Evolutionary conservation across 257 asterid genomes (phyloP).

Genomic region (Petunia axillaris): DNA sequence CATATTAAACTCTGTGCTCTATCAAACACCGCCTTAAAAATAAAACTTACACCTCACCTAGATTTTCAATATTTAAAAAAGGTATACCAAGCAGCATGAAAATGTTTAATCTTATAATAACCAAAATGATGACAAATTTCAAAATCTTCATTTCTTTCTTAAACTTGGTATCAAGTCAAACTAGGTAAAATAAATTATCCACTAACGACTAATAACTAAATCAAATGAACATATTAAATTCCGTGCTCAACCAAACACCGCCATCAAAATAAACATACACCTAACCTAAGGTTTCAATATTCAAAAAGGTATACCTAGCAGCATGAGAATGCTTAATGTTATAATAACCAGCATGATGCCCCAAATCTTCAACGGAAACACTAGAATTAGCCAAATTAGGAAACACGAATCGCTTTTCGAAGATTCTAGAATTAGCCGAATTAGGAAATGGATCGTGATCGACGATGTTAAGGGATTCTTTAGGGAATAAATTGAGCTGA

Average conservation of each 20-base stretch:
- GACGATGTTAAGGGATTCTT: conserved; percentile 54
- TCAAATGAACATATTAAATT: background rate
- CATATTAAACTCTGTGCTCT: no score
- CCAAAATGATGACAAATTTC: no score
- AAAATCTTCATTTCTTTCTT: no score
- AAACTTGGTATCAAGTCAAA: no score
- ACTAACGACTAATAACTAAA: background rate
- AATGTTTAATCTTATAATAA: no score
- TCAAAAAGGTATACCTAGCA: conserved; percentile 55
- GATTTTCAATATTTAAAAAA: no score
- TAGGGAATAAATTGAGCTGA: conserved; percentile 77
- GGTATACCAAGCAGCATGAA: no score
- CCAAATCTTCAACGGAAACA: conserved; percentile 61
- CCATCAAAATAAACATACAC: background rate
- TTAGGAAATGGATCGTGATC: conserved; percentile 30
- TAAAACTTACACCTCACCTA: no score
- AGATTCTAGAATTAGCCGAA: conserved; percentile 45
- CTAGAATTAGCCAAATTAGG: conserved; percentile 58
- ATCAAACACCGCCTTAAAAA: no score
- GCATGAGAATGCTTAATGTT: conserved; percentile 75
- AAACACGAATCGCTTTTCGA: conserved; percentile 70
- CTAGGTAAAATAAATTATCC: no score
- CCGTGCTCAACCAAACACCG: background rate
- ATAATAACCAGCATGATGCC: conserved; percentile 93
- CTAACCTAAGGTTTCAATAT: background rate